Conservation (phyloP, 2,329 filamentous ascomycete genomes). For the Tolypocladium ovalisporum region DNA sequence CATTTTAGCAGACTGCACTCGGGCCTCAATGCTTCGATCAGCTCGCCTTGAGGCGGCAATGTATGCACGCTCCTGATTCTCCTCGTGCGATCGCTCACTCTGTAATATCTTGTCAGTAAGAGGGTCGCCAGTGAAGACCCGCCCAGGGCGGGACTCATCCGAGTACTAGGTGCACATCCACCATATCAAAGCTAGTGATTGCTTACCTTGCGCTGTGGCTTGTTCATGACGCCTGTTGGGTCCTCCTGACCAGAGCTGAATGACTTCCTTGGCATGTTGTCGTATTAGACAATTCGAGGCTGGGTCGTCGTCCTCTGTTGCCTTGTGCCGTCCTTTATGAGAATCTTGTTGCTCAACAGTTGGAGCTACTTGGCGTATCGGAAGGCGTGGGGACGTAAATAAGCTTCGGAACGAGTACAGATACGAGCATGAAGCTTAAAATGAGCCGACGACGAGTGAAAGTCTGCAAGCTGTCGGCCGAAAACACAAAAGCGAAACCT, state of each 20-base stretch:
- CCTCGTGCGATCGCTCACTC: slow-evolving; percentile 67
- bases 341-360: not conserved
- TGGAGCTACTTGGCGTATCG: not conserved
- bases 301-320: not conserved
- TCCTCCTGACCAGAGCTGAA: not conserved
- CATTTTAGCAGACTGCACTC: slow-evolving; percentile 74
- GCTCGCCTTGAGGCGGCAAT: slow-evolving; percentile 82
- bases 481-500: not conserved
- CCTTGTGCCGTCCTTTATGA: not conserved
- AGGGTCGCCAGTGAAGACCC: no score
- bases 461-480: not conserved
- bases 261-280: not conserved
- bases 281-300: not conserved
- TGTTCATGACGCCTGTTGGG: not conserved
- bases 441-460: not conserved
- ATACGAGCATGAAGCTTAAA: not conserved
- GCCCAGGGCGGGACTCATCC: no score
- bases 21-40: slow-evolving; percentile 78
- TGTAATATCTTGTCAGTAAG: slow-evolving; percentile 17
- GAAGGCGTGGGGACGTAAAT: not conserved
- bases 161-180: no score
- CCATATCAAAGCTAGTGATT: no score
- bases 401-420: not conserved
- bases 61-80: slow-evolving; percentile 81
- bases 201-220: not conserved